phyloP scores from a whole-genome alignment of 2,329 filamentous ascomycete species.

The Exophiala oligosperma region DNA sequence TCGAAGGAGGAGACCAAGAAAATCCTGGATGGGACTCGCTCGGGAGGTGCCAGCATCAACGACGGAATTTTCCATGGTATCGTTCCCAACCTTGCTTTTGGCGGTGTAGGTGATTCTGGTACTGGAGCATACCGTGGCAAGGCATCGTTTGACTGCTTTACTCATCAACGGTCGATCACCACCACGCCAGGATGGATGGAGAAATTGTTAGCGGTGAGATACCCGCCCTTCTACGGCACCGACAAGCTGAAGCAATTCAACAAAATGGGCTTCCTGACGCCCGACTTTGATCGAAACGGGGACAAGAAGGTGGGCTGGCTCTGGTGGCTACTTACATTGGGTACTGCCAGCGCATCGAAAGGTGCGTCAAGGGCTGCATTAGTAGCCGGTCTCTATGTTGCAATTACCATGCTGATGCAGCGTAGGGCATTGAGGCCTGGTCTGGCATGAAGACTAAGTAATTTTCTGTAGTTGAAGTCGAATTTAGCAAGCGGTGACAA shows the following conservation, averaged over 20 bases:
- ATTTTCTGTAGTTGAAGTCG: neutral
- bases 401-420: constrained; percentile 11
- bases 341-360: constrained; percentile 18
- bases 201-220: constrained; percentile 55
- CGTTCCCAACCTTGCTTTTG: constrained; percentile 73
- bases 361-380: constrained; percentile 17
- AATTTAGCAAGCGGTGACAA: neutral
- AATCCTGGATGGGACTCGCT: constrained; percentile 63
- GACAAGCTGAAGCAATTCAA: constrained; percentile 54
- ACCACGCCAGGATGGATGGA: constrained; percentile 63
- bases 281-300: constrained; percentile 64
- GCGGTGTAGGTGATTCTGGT: constrained; percentile 79
- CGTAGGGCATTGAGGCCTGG: neutral
- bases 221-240: constrained; percentile 58
- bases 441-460: neutral
- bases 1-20: constrained; percentile 74
- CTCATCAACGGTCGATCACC: constrained; percentile 60
- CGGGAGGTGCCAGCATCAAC: constrained; percentile 63
- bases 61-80: constrained; percentile 68
- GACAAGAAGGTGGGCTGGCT: constrained; percentile 25
- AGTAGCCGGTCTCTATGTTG: constrained; percentile 12
- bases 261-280: constrained; percentile 52
- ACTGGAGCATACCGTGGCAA: constrained; percentile 75
- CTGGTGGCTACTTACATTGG: constrained; percentile 29
- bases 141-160: constrained; percentile 64